A percentile compares a stretch with the other conserved stretches of the same genome.
These are phyloP conservation scores for Candida pseudoglaebosa DNA, from an alignment of 805 yeast genomes.

Conservation along the genomic window DNA sequence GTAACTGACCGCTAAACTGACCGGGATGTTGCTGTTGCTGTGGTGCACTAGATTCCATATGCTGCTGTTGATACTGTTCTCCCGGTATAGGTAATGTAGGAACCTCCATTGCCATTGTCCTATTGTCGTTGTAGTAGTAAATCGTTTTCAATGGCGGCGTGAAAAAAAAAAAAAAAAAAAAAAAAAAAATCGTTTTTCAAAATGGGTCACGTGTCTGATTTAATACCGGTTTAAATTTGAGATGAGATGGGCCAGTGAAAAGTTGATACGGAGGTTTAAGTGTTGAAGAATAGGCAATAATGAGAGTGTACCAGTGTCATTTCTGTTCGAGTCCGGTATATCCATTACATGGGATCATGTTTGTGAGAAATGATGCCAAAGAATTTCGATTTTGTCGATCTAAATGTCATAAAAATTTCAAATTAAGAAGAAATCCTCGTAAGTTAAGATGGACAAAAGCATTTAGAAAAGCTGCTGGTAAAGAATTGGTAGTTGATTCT, in stretches of 20 bases:
- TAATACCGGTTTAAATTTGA: too few relatives aligned
- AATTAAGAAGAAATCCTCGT: constrained; percentile 97
- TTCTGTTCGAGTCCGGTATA: constrained; percentile 97
- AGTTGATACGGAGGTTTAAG: neutral
- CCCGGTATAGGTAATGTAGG: constrained; percentile 59
- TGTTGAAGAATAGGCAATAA: constrained; percentile 18
- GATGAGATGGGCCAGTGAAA: too few relatives aligned
- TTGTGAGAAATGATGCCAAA: constrained; percentile 96
- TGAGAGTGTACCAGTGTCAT: constrained; percentile 91
- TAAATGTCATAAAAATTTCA: constrained; percentile 95
- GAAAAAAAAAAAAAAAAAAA: too few relatives aligned
- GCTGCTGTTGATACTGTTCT: constrained; percentile 26
- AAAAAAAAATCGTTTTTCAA: too few relatives aligned
- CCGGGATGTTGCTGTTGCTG: constrained; percentile 19
- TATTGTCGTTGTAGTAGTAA: neutral
- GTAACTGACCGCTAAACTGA: constrained; percentile 37
- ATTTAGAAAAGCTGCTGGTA: constrained; percentile 98
- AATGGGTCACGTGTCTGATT: too few relatives aligned
- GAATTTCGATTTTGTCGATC: constrained; percentile 97
- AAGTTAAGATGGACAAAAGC: constrained; percentile 98
- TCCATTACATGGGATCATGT: constrained; percentile 82
- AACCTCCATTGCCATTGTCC: constrained; percentile 35
- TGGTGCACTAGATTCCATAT: constrained; percentile 8
- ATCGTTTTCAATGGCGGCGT: neutral
- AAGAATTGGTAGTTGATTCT: constrained; percentile 95